These are phyloP conservation scores for Rhamnella rubrinervis DNA, from an alignment of 331 rosid genomes.

Conservation along the genomic window DNA sequence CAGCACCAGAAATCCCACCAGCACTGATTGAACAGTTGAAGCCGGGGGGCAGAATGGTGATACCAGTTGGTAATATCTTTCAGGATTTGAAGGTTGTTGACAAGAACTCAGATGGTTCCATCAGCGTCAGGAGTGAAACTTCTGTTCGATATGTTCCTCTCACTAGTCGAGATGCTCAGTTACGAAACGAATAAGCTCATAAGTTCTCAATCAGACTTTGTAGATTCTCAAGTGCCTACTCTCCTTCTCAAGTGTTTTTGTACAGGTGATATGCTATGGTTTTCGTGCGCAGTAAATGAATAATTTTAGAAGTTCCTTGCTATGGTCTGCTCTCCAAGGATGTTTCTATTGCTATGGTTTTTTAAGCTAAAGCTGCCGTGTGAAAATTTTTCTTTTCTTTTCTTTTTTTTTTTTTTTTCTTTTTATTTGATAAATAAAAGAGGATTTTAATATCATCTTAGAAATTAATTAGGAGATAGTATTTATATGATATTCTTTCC, in stretches of 20 bases:
- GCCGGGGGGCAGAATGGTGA: constrained; percentile 97
- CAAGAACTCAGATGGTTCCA: constrained; percentile 73
- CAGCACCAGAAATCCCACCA: constrained; percentile 83
- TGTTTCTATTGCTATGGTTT: no score
- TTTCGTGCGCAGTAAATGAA: not conserved
- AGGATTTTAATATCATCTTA: no score
- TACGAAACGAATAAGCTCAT: constrained; percentile 43
- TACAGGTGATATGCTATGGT: not conserved
- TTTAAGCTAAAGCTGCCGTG: no score
- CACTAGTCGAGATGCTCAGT: constrained; percentile 82
- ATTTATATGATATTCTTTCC: no score
- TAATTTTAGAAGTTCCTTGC: no score
- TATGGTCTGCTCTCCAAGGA: no score
- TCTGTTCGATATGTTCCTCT: constrained; percentile 95
- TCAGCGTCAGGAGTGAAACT: constrained; percentile 61
- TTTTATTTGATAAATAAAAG: no score
- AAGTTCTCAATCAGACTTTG: not conserved
- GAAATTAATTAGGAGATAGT: no score
- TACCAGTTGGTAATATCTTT: constrained; percentile 79
- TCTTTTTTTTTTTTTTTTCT: no score
- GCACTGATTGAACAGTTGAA: constrained; percentile 83
- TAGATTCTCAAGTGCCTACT: not conserved
- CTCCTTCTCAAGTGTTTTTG: not conserved
- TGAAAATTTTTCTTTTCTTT: no score
- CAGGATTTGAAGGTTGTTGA: constrained; percentile 91